These are phyloP conservation scores for Fusarium metavorans DNA, from an alignment of 2,329 filamentous ascomycete species.

Conservation along the genomic window DNA sequence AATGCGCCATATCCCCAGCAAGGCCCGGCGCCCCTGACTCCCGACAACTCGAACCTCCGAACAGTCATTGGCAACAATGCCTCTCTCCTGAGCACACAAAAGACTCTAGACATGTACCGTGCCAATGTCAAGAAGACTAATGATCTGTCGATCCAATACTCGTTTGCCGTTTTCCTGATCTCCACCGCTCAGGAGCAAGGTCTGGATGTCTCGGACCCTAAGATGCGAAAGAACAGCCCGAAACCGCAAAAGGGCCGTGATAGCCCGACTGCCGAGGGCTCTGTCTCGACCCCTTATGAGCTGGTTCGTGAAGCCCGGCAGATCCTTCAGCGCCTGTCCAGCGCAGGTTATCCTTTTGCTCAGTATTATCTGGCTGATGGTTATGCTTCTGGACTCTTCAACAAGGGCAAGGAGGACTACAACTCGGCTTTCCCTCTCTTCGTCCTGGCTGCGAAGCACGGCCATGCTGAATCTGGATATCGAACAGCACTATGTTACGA, in stretches of 20 bases:
- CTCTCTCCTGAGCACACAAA: slow-evolving; percentile 88
- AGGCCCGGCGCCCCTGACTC: slow-evolving; percentile 71
- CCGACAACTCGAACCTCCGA: slow-evolving; percentile 86
- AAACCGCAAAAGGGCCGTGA: slow-evolving; percentile 61
- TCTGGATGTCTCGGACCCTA: slow-evolving; percentile 62
- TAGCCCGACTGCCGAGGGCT: slow-evolving; percentile 59
- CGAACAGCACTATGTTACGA: slow-evolving; percentile 95
- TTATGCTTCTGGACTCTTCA: slow-evolving; percentile 93
- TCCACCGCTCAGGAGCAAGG: slow-evolving; percentile 86
- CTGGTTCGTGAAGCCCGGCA: slow-evolving; percentile 88
- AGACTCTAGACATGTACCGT: slow-evolving; percentile 98
- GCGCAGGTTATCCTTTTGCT: slow-evolving; percentile 92
- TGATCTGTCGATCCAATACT: slow-evolving; percentile 90
- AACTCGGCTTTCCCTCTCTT: slow-evolving; percentile 94
- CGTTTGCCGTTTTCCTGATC: slow-evolving; percentile 95
- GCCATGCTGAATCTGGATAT: slow-evolving; percentile 95
- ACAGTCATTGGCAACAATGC: slow-evolving; percentile 88
- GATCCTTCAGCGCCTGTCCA: slow-evolving; percentile 87
- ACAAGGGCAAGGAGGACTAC: slow-evolving; percentile 92
- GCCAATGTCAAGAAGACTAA: slow-evolving; percentile 98
- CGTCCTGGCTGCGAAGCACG: slow-evolving; percentile 93
- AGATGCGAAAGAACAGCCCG: slow-evolving; percentile 59
- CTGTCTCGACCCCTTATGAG: slow-evolving; percentile 69
- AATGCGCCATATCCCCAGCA: slow-evolving; percentile 85
- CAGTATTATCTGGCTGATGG: slow-evolving; percentile 98